Evolutionary conservation across 2,329 filamentous ascomycete species (phyloP), one percentile per base, ranked within the genome.

Genomic region (Fusarium illudens): DNA sequence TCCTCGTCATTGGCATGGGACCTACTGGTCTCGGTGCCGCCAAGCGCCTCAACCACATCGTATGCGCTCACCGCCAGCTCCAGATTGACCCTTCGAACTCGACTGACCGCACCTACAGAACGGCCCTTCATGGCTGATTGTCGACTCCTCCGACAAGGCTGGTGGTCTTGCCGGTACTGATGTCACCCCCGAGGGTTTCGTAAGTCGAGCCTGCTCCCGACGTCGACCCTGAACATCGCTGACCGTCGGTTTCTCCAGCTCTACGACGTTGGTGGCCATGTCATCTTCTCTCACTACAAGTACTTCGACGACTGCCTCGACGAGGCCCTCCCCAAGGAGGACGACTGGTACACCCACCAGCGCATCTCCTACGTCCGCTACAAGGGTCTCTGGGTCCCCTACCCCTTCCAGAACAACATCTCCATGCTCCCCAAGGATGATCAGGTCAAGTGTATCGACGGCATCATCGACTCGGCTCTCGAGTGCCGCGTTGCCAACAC

Each of bases 321-420:
- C 80, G 96, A 99, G 87, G 96, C 96, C 55, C 90, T 99, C 39
- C 96, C 96, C 76, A 93, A 93, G 78, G 89, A 94, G 62, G 91
- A 93, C 63, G 96, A 99, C 84, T 99, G 96, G 96, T 98, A 92
- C 84, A 93, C 90, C 71, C 96, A 99, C 86, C 92, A 99, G 87
- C 94, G 96, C 79, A 96, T 99, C 83, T 99, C 96, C 68, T 99
- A 99, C 81, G 95, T 99, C 74, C 94, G 96, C 79, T 97, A 94
- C 91, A 95, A 97, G 89, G 87, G 87, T 72, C 87, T 93, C 78
- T 99, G 96, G 96, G 96, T 99, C 61, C 95, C 96, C 56, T 99
- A 99, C 84, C 96, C 96, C 70, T 97, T 99, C 90, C 96, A 99
- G 86, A 99, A 98, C 89, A 99, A 99, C 87, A 95, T 99, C 79